A percentile compares a stretch with the other conserved stretches of the same genome.
These are phyloP conservation scores for Pythium dissimile DNA, from an alignment of 352 stramenopile genomes.

Conservation along the genomic window DNA sequence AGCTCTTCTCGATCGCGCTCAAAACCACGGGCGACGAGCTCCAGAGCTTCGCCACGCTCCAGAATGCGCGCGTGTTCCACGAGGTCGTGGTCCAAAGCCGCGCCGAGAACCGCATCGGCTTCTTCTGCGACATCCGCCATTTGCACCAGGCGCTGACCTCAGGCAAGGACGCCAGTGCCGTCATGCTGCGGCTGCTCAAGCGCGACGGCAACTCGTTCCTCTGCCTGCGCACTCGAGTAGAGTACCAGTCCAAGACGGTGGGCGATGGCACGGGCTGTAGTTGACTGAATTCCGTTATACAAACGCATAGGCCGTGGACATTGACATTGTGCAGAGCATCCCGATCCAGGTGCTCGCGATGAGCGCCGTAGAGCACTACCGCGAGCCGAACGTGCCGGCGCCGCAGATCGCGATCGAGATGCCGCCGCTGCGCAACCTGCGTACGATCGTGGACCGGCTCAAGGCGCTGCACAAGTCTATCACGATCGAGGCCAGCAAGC, in stretches of 20 bases:
- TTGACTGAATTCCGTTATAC: too few relatives aligned
- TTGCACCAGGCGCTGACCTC: constrained; percentile 71
- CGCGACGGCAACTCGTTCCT: constrained; percentile 71
- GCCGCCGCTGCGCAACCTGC: constrained; percentile 57
- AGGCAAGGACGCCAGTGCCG: constrained; percentile 70
- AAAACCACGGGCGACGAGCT: constrained; percentile 74
- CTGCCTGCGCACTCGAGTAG: constrained; percentile 58
- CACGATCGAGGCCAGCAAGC: constrained; percentile 69
- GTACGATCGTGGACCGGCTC: constrained; percentile 69
- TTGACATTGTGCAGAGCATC: constrained; percentile 85
- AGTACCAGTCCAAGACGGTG: too few relatives aligned
- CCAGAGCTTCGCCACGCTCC: constrained; percentile 71
- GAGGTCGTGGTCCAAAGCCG: constrained; percentile 71
- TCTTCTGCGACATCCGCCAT: constrained; percentile 69
- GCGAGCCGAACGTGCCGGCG: constrained; percentile 68
- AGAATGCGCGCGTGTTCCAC: constrained; percentile 63
- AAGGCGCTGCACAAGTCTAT: constrained; percentile 74
- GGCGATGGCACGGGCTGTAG: too few relatives aligned
- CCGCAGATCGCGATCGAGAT: constrained; percentile 83
- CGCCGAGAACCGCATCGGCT: constrained; percentile 78
- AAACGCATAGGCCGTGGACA: constrained; percentile 63
- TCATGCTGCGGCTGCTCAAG: constrained; percentile 83
- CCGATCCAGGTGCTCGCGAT: constrained; percentile 79
- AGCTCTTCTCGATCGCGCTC: constrained; percentile 58
- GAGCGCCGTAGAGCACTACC: constrained; percentile 66